phyloP scores from a whole-genome alignment of 805 yeast genomes.

The Kuraishia borneana region DNA sequence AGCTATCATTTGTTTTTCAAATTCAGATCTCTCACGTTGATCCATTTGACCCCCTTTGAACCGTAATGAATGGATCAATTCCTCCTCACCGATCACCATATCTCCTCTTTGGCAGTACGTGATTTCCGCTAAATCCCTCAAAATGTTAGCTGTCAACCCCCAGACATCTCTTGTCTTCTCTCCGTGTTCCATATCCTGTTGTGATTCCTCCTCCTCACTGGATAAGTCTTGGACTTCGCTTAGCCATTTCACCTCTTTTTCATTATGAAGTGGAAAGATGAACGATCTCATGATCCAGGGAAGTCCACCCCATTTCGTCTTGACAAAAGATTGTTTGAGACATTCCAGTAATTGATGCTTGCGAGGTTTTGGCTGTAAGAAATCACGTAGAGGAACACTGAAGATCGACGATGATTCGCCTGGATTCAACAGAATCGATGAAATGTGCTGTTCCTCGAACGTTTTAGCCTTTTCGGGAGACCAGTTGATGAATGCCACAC shows the following conservation, averaged over 20 bases:
- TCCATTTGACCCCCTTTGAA: constrained; percentile 48
- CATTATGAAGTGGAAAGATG: constrained; percentile 44
- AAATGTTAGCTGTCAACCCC: constrained; percentile 75
- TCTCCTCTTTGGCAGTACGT: constrained; percentile 28
- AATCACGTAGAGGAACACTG: constrained; percentile 58
- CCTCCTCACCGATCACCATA: constrained; percentile 48
- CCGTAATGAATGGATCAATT: constrained; percentile 41
- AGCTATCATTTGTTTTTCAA: constrained; percentile 43
- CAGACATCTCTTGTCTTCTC: constrained; percentile 56
- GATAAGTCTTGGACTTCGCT: constrained; percentile 48
- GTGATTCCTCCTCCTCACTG: constrained; percentile 37
- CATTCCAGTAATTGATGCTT: constrained; percentile 19
- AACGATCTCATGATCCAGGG: constrained; percentile 57
- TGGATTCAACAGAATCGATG: constrained; percentile 44
- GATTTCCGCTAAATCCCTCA: constrained; percentile 59
- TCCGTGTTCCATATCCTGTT: constrained; percentile 25
- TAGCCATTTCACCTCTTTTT: constrained; percentile 53
- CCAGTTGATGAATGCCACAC: constrained; percentile 52
- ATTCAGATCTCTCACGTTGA: constrained; percentile 31
- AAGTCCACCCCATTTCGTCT: constrained; percentile 59
- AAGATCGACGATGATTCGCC: constrained; percentile 69
- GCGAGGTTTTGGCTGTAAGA: constrained; percentile 23
- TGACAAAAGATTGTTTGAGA: constrained; percentile 19
- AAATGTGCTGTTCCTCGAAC: constrained; percentile 18
- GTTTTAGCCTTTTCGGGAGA: constrained; percentile 14